Evolutionary conservation across 768 basidiomycete species (phyloP).

Genomic region (Rhizopogon vinicolor): DNA sequence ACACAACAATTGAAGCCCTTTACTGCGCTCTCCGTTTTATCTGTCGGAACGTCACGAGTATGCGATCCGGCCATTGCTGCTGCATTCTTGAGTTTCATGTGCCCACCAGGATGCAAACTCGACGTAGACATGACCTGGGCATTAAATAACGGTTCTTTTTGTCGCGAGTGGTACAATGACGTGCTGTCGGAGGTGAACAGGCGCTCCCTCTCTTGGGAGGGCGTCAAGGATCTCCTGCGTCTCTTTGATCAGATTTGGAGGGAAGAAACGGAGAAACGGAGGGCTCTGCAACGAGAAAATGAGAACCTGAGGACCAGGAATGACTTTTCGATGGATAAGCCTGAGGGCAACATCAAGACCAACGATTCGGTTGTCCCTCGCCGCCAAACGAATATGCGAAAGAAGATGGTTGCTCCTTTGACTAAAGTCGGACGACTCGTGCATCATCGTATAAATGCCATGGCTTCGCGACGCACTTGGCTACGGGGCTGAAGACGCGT

Average conservation of each 20-base stretch:
- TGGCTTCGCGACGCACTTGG: background rate
- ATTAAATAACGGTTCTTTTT: conserved; percentile 10
- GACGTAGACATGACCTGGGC: conserved; percentile 48
- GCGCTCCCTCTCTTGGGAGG: conserved; percentile 36
- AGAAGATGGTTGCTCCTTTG: too few species aligned
- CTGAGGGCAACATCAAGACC: conserved; percentile 8
- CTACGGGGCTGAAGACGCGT: too few species aligned
- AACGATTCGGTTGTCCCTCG: background rate
- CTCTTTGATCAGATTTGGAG: conserved; percentile 37
- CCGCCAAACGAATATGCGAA: too few species aligned
- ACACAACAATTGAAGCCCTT: conserved; percentile 14
- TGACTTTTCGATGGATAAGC: conserved; percentile 35
- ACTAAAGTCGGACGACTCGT: conserved; percentile 15
- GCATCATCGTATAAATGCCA: conserved; percentile 22
- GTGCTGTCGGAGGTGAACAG: conserved; percentile 5
- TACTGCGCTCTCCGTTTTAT: conserved; percentile 22
- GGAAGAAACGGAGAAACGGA: conserved; percentile 38
- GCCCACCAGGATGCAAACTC: conserved; percentile 38
- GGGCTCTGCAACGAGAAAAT: conserved; percentile 38
- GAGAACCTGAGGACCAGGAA: conserved; percentile 46
- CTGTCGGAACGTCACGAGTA: conserved; percentile 48
- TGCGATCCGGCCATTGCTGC: conserved; percentile 39
- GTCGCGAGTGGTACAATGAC: conserved; percentile 6
- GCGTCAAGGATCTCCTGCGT: conserved; percentile 40
- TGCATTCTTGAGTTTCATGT: conserved; percentile 49